Percentiles rank a stretch among this genome's conserved stretches.
These are phyloP conservation scores for Cercospora citrullina DNA, from an alignment of 2,329 filamentous ascomycete species.

Conservation along the genomic window DNA sequence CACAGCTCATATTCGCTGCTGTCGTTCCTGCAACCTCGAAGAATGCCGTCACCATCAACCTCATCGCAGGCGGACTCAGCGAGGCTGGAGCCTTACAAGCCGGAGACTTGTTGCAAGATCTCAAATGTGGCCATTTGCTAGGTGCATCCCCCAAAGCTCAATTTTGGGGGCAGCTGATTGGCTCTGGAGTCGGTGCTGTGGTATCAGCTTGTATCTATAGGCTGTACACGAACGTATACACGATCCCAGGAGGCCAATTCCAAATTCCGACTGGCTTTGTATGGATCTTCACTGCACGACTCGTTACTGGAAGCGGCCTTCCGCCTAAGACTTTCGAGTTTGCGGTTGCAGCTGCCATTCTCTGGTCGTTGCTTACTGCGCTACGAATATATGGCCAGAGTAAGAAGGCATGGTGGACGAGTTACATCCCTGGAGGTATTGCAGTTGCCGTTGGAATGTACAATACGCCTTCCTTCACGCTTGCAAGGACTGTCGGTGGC, in stretches of 20 bases:
- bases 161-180: conserved; percentile 95
- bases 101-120: conserved; percentile 93
- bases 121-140: conserved; percentile 92
- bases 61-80: conserved; percentile 86
- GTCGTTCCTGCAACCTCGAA: conserved; percentile 78
- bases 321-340: conserved; percentile 81
- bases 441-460: conserved; percentile 98
- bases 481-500: conserved; percentile 83
- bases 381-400: conserved; percentile 60
- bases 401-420: conserved; percentile 60
- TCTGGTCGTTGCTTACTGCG: conserved; percentile 72
- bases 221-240: conserved; percentile 86
- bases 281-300: conserved; percentile 92
- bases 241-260: conserved; percentile 84
- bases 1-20: conserved; percentile 90
- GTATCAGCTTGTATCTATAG: conserved; percentile 85
- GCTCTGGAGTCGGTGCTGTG: conserved; percentile 80
- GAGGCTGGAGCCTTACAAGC: conserved; percentile 88
- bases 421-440: conserved; percentile 85
- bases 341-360: conserved; percentile 68
- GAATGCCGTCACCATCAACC: conserved; percentile 89
- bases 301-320: conserved; percentile 87
- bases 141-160: conserved; percentile 91
- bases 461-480: conserved; percentile 92
- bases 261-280: conserved; percentile 93